These are phyloP conservation scores for Omphalotus olearius DNA, from an alignment of 1,284 basidiomycete species.

Conservation along the genomic window DNA sequence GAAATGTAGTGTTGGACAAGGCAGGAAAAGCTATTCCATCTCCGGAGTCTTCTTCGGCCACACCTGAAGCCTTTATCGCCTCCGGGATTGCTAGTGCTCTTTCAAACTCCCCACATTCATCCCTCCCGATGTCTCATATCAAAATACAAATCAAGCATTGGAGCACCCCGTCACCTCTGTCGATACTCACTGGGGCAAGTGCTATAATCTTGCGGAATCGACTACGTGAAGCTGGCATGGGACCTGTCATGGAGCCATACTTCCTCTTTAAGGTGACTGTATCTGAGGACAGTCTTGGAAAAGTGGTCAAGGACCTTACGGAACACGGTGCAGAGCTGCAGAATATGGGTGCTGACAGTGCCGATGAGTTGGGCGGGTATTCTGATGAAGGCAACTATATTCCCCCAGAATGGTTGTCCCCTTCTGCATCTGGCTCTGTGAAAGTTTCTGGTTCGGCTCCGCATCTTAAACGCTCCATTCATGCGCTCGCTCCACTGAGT, in stretches of 20 bases:
- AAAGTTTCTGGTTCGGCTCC: slow-evolving; percentile 27
- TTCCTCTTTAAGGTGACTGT: slow-evolving; percentile 63
- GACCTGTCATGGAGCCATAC: slow-evolving; percentile 73
- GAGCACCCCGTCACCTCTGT: slow-evolving; percentile 39
- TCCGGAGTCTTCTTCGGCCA: slow-evolving; percentile 44
- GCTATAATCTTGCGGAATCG: slow-evolving; percentile 59
- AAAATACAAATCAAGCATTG: slow-evolving; percentile 49
- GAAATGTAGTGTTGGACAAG: slow-evolving; percentile 60
- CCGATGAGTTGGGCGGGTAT: slow-evolving; percentile 45
- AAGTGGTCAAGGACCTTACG: slow-evolving; percentile 72
- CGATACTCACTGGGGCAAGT: slow-evolving; percentile 60
- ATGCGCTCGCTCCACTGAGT: slow-evolving; percentile 72
- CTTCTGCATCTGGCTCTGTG: slow-evolving; percentile 43
- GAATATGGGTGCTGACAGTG: slow-evolving; percentile 44
- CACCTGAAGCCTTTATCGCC: slow-evolving; percentile 48
- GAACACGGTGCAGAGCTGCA: slow-evolving; percentile 72
- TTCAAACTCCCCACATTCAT: slow-evolving; percentile 73
- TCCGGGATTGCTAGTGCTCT: slow-evolving; percentile 66
- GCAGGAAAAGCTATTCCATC: slow-evolving; percentile 47
- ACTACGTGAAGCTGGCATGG: slow-evolving; percentile 56
- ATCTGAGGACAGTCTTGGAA: slow-evolving; percentile 62
- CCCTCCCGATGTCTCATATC: slow-evolving; percentile 61
- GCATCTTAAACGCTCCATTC: slow-evolving; percentile 52
- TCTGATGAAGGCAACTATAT: slow-evolving; percentile 63
- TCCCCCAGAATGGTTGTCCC: slow-evolving; percentile 69